Conservation (phyloP, 2,329 filamentous ascomycete genomes). For the Fusarium tjaetaba region DNA sequence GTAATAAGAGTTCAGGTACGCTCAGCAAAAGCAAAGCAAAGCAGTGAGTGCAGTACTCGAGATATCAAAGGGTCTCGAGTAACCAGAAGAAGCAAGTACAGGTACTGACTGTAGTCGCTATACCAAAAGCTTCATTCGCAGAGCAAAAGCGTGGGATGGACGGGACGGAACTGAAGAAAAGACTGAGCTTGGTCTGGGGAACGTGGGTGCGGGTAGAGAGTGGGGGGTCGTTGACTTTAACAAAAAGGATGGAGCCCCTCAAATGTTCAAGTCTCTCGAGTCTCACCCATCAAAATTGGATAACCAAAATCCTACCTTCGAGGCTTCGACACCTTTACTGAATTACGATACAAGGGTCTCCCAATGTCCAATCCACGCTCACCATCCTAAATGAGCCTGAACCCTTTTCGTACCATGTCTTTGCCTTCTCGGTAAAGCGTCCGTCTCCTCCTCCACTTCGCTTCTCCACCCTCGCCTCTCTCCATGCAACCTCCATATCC, state of each 20-base stretch:
- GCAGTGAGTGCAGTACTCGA: background rate
- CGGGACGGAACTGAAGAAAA: slow-evolving; percentile 8
- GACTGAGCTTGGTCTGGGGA: slow-evolving; percentile 28
- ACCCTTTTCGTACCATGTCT: slow-evolving; percentile 32
- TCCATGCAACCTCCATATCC: slow-evolving; percentile 30
- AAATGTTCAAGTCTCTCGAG: background rate
- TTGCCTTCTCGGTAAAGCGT: slow-evolving; percentile 37
- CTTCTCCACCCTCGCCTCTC: slow-evolving; percentile 30
- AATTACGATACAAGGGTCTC: background rate
- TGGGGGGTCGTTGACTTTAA: slow-evolving; percentile 36
- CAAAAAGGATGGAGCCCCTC: slow-evolving; percentile 18
- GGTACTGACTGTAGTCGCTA: background rate
- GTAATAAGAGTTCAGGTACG: slow-evolving; percentile 20
- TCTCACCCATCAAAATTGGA: slow-evolving; percentile 15
- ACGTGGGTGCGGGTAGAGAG: slow-evolving; percentile 34
- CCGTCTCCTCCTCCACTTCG: slow-evolving; percentile 31
- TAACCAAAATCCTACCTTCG: background rate
- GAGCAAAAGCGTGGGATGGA: slow-evolving; percentile 32
- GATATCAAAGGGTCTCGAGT: slow-evolving; percentile 2
- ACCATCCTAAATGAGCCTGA: slow-evolving; percentile 20
- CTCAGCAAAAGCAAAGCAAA: slow-evolving; percentile 16
- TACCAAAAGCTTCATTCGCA: slow-evolving; percentile 3
- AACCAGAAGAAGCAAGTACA: slow-evolving; percentile 19
- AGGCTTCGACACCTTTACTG: background rate
- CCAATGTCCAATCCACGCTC: slow-evolving; percentile 15